Evolutionary conservation across 2,329 filamentous ascomycete species (phyloP), one percentile per base, ranked within the genome.

Genomic region (Claviceps pazoutovae): DNA sequence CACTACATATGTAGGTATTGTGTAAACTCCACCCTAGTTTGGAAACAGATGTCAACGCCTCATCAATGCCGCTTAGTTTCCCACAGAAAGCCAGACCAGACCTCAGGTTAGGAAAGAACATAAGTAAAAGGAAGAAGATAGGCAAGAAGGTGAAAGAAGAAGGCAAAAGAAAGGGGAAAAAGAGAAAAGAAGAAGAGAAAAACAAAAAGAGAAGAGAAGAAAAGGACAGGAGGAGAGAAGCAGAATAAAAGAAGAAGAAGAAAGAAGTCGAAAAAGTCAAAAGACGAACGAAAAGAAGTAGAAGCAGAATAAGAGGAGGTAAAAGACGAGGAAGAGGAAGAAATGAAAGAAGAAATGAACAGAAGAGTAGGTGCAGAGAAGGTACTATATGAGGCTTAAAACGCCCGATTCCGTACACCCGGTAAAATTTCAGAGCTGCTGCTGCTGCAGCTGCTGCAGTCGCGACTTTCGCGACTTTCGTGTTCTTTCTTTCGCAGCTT

Each of bases 401-500:
- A 38, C 30, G 26, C 42, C 19, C 9, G 16, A 38, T 13, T 51
- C 43, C 45, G 17, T 41, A 30, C 34, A 49, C 48, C 43, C 42
- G 45, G 57, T 54, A 48, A 54, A 51, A 57, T 16, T 48, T 36
- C 53, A 34, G 0, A 34, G 30, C 30, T 34, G 30, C 30, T 11
- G 9, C 30, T 34, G 9, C 30, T 56, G 48, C 57, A 52, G 46
- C 55, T 57, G 26, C 36, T 51, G 51, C 34, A 50, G 56, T 41
- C 56, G 58, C 45, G 19, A 51, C 38, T 34, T 50, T 49, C 38
- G 52, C 51, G 5, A n/a, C 14, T 17, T 39, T 53, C 55, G 26
- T 45, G 5, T 17, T 17, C 21, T 39, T 53, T 55, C 53, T 64
- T 62, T 51, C 56, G 63, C 49, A 65, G 67, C 53, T 19, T 55